Evolutionary conservation across 345 rosid genomes (phyloP).

Genomic region (Raphanus sativus): DNA sequence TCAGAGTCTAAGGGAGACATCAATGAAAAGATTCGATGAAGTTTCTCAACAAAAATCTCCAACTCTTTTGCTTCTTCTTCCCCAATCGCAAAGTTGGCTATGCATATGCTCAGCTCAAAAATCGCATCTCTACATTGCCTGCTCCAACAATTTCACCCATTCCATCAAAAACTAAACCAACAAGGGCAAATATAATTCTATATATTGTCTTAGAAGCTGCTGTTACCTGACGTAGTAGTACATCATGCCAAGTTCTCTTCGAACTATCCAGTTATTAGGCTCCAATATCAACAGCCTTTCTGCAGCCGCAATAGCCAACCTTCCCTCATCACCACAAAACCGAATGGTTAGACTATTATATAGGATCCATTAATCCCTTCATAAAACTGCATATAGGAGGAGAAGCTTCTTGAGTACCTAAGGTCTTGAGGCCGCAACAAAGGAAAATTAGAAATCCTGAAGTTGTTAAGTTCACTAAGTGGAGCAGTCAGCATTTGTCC

Average conservation of each 20-base stretch:
- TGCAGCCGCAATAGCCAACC: slow-evolving; percentile 79
- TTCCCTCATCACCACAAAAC: no score
- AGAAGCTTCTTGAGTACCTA: slow-evolving; percentile 44
- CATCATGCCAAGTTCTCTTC: slow-evolving; percentile 94
- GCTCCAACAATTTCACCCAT: neutral
- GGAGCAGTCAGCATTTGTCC: slow-evolving; percentile 93
- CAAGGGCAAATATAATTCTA: neutral
- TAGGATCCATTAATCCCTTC: no score
- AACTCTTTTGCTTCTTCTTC: slow-evolving; percentile 67
- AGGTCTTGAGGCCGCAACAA: slow-evolving; percentile 77
- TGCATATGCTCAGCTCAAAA: slow-evolving; percentile 88
- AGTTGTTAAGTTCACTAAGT: slow-evolving; percentile 55
- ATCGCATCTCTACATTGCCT: slow-evolving; percentile 81
- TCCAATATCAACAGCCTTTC: slow-evolving; percentile 83
- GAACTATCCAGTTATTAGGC: slow-evolving; percentile 79
- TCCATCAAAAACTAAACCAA: neutral
- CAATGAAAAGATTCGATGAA: slow-evolving; percentile 74
- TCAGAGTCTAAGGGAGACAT: slow-evolving; percentile 54
- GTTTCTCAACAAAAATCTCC: slow-evolving; percentile 70
- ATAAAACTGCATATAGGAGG: no score
- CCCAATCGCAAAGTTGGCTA: slow-evolving; percentile 61
- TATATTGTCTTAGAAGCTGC: neutral
- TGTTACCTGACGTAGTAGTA: slow-evolving; percentile 59
- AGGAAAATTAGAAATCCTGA: slow-evolving; percentile 45
- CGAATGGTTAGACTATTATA: no score